Base-by-base conservation (phyloP, 176 grass and related monocot genomes). In the Oryza longistaminata region DNA sequence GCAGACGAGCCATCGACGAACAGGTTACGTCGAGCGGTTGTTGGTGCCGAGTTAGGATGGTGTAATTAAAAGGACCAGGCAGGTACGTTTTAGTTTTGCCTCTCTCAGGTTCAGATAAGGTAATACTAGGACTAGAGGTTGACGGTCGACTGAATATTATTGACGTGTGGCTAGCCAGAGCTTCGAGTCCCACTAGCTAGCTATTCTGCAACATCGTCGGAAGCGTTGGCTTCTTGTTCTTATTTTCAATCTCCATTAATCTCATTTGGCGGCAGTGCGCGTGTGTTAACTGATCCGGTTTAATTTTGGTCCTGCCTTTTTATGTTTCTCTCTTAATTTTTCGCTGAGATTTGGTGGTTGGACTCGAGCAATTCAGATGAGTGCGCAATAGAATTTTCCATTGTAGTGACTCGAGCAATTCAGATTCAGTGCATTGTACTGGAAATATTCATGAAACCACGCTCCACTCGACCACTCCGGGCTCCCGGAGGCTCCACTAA, bases 41-140 rank as follows among this genome's bases (percentile, higher is more conserved):
- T 53, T 24, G 52, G 44, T 82, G 78, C 40, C 66, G 34, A n/a
- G 75, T 86, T 55, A 55, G 52, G 52, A 55, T 55, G 16, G 52
- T 21, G 16, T 55, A 19, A 55, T 40, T 19, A 19, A 55, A 55
- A 55, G 7, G 0, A n/a, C n/a, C 6, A 19, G 52, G 16, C 4
- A 53, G 52, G 52, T 13, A 46, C 11, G 45, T 52, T 52, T 52
- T n/a, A 52, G 49, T 52, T 52, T 61, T 45, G 78, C 11, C 78
- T 53, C 45, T 90, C n/a, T 86, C 74, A 73, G 48, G 22, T 66
- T 50, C 48, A 55, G 16, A 55, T n/a, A 17, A 55, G 70, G 67
- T 83, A 83, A 74, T 43, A 22, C n/a, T n/a, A n/a, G 62, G 52
- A 55, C 73, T 17, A 68, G 52, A 55, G 52, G 68, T 90, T 90